Conservation (phyloP, 2,329 filamentous ascomycete species). For the Tolypocladium cylindrosporum region DNA sequence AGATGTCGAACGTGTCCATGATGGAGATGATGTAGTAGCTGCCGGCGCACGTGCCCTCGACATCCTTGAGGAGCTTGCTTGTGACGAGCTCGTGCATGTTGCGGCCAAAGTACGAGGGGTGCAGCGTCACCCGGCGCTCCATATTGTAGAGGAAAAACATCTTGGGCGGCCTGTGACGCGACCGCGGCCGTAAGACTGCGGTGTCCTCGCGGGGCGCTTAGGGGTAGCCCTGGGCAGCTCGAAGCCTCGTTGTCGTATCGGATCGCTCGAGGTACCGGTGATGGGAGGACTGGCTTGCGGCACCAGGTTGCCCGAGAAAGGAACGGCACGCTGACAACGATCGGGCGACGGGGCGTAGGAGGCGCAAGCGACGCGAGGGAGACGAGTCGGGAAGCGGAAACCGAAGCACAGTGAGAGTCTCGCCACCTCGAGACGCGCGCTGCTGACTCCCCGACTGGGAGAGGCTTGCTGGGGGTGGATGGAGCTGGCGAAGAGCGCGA, state of each 20-base stretch:
- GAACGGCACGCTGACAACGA: background rate
- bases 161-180: constrained; percentile 14
- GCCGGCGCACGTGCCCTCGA: constrained; percentile 90
- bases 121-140: constrained; percentile 86
- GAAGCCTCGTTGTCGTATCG: background rate
- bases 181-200: background rate
- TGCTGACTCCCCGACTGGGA: constrained; percentile 8
- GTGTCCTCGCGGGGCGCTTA: background rate
- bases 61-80: constrained; percentile 79
- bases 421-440: constrained; percentile 8
- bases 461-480: constrained; percentile 3
- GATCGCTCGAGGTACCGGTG: background rate
- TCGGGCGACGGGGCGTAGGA: background rate
- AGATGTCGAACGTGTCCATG: constrained; percentile 92
- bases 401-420: constrained; percentile 3
- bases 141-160: constrained; percentile 99
- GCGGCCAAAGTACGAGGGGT: constrained; percentile 93
- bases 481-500: background rate
- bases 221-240: background rate
- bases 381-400: constrained; percentile 4
- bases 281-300: background rate
- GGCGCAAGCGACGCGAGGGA: constrained; percentile 3
- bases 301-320: background rate
- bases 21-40: constrained; percentile 98
- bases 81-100: constrained; percentile 89